Conservation (phyloP, 2,329 filamentous ascomycete genomes). For the Juglanconis oblonga region DNA sequence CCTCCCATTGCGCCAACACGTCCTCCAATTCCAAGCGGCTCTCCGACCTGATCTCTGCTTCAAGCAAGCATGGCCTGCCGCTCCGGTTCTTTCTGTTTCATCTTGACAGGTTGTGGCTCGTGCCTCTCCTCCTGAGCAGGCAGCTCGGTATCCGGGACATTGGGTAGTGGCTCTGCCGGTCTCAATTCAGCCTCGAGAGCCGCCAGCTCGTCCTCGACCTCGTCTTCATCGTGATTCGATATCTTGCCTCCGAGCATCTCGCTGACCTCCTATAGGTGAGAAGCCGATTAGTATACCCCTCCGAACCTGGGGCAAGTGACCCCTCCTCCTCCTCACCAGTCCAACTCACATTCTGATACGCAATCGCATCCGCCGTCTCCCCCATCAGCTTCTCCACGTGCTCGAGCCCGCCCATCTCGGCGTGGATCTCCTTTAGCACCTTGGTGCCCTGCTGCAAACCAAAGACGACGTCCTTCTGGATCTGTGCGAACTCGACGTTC, state of each 20-base stretch:
- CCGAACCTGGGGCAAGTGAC: neutral
- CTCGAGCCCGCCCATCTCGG: slow-evolving; percentile 93
- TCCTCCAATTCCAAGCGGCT: neutral
- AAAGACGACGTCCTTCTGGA: slow-evolving; percentile 94
- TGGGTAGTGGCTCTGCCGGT: slow-evolving; percentile 22
- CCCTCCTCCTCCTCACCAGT: neutral
- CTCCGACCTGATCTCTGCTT: neutral
- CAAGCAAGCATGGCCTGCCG: slow-evolving; percentile 28
- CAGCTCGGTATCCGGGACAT: slow-evolving; percentile 25
- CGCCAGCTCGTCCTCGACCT: slow-evolving; percentile 93
- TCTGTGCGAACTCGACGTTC: slow-evolving; percentile 91
- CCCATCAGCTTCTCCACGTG: slow-evolving; percentile 94
- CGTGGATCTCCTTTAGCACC: slow-evolving; percentile 86
- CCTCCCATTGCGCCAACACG: neutral
- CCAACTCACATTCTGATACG: slow-evolving; percentile 75
- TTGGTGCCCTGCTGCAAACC: slow-evolving; percentile 88
- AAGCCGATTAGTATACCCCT: neutral
- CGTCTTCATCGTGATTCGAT: slow-evolving; percentile 93
- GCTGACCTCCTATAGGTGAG: slow-evolving; percentile 71
- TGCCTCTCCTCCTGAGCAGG: slow-evolving; percentile 18
- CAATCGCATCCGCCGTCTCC: slow-evolving; percentile 83
- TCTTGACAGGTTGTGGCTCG: slow-evolving; percentile 14
- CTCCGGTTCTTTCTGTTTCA: slow-evolving; percentile 21
- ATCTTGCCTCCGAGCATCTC: slow-evolving; percentile 86
- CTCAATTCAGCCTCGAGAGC: slow-evolving; percentile 66